These are phyloP conservation scores for Venturia pyrina DNA, from an alignment of 2,329 filamentous ascomycete species.

Conservation along the genomic window DNA sequence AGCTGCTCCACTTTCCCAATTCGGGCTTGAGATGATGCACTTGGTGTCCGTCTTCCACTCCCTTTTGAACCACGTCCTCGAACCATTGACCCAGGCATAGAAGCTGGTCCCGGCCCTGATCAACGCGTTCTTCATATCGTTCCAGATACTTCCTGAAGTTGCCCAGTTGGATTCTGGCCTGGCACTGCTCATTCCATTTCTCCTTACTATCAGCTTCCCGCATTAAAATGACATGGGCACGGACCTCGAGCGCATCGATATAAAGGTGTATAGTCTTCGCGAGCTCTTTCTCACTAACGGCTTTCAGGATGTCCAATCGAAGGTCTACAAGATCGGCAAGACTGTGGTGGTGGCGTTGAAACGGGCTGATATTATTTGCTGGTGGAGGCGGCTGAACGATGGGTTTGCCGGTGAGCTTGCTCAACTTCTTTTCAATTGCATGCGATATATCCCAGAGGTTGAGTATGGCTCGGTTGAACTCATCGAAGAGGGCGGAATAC, in stretches of 20 bases:
- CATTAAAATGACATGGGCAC: background rate
- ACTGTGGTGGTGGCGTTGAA: too few species aligned
- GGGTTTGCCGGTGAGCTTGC: background rate
- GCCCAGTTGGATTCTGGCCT: background rate
- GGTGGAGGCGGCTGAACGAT: background rate
- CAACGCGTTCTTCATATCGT: background rate
- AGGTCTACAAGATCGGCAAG: background rate
- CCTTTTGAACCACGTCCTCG: background rate
- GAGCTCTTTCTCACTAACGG: background rate
- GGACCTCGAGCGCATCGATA: background rate
- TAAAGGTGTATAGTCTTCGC: background rate
- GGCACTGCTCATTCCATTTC: background rate
- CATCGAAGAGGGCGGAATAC: background rate
- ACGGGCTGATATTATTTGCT: background rate
- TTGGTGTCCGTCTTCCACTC: background rate
- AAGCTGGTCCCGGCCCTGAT: background rate
- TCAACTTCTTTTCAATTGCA: background rate
- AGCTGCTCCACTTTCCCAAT: background rate
- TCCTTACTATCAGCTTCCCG: background rate
- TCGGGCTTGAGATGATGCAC: background rate
- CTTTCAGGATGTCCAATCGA: background rate
- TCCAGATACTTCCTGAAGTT: background rate
- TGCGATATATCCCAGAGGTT: background rate
- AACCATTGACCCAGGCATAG: background rate
- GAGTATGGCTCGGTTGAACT: background rate